Conservation (phyloP, 2,329 filamentous ascomycete genomes). For the Claviceps pusilla region DNA sequence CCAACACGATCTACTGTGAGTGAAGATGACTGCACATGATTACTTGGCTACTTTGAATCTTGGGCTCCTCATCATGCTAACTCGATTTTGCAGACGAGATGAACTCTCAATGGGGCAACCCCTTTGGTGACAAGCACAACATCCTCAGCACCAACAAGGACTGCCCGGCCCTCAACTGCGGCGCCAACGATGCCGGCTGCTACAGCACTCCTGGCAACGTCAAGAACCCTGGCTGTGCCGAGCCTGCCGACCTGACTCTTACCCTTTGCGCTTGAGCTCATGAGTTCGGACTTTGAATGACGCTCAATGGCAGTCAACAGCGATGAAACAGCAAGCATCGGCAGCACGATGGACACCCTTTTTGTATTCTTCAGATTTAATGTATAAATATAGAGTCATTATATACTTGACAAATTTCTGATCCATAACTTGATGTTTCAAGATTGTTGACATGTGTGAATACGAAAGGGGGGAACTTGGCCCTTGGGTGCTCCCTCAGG, state of each 20-base stretch:
- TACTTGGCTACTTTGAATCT: too few relatives aligned
- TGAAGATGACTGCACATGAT: neutral
- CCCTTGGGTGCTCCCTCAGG: too few relatives aligned
- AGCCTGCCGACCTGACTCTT: slow-evolving; percentile 22
- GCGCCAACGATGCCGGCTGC: slow-evolving; percentile 19
- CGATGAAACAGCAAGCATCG: too few relatives aligned
- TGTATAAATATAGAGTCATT: neutral
- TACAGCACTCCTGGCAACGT: slow-evolving; percentile 21
- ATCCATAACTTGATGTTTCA: too few relatives aligned
- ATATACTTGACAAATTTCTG: too few relatives aligned
- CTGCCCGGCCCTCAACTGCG: slow-evolving; percentile 25
- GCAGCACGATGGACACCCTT: neutral
- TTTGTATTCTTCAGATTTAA: neutral
- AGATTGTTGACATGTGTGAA: too few relatives aligned
- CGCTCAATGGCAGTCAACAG: too few relatives aligned
- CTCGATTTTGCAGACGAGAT: slow-evolving; percentile 19
- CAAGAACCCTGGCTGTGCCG: slow-evolving; percentile 26
- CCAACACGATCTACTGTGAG: slow-evolving; percentile 26
- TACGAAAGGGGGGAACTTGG: too few relatives aligned
- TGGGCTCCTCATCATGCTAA: neutral
- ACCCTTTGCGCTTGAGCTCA: slow-evolving; percentile 13
- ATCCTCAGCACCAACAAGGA: slow-evolving; percentile 21
- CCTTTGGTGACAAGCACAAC: slow-evolving; percentile 23
- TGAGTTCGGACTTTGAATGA: neutral
- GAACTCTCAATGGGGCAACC: slow-evolving; percentile 26